Percentiles rank a stretch among this genome's conserved stretches.
Conservation (phyloP, 139 green algal species). For the Pycnococcus provasolii region DNA sequence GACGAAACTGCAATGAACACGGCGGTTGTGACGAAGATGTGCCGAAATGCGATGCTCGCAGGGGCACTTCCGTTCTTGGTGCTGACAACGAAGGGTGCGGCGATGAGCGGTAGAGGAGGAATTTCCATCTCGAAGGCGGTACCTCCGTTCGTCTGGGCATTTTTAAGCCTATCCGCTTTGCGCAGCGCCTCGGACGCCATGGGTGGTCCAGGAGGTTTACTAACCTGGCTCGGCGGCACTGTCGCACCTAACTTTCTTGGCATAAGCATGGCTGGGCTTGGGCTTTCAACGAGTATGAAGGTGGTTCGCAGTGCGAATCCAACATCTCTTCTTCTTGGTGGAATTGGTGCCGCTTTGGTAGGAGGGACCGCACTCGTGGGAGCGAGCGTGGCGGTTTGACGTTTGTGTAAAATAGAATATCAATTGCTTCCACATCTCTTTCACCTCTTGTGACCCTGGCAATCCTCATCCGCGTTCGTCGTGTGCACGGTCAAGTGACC, state of each 20-base stretch:
- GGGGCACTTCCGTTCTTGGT: not conserved
- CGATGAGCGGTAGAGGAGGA: not conserved
- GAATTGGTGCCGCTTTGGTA: no score
- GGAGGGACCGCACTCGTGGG: no score
- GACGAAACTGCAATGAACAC: slow-evolving; percentile 20
- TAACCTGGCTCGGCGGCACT: not conserved
- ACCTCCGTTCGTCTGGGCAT: not conserved
- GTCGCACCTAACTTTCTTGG: not conserved
- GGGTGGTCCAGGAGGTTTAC: not conserved
- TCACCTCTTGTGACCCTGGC: no score
- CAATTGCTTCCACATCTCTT: no score
- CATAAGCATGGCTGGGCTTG: not conserved
- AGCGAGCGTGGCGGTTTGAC: no score
- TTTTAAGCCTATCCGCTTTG: not conserved
- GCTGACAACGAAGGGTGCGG: not conserved
- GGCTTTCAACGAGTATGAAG: not conserved
- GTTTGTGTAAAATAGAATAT: no score
- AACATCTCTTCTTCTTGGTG: no score
- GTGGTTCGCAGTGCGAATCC: no score
- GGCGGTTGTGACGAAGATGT: slow-evolving; percentile 13
- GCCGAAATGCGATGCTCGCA: slow-evolving; percentile 13
- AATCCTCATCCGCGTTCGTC: no score
- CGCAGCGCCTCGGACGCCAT: not conserved
- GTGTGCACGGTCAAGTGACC: no score
- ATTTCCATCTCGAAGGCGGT: not conserved